Base-by-base conservation (phyloP, 148 eudicot genomes). In the Fallopia convolvulus region DNA sequence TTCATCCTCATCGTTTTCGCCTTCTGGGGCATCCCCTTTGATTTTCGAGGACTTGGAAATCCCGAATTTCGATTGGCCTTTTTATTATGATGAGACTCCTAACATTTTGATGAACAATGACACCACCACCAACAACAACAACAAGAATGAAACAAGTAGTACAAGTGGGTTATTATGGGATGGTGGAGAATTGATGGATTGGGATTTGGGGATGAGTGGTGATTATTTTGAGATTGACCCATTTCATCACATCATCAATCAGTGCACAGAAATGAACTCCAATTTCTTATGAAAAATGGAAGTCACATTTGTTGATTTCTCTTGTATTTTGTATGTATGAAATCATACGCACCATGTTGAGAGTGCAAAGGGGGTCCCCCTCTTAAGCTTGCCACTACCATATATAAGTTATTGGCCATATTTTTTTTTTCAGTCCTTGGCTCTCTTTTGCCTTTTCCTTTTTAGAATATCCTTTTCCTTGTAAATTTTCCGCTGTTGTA, bases 1-100 rank as follows among this genome's bases (percentile, higher is more conserved):
- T 0, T 68, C 72, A 0, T 66, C 84, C 0, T 41, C 83, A 3
- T 77, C 71, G 7, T 46, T 76, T 13, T 46, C 79, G 12, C 68
- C 84, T 2, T 74, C 70, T 1, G 76, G 56, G 21, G 15, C 76
- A 1, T 56, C 76, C 75, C 50, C 74, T 1, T 63, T 70, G 14
- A 74, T 63, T 77, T 2, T 77, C 81, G 84, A 85, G 30, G 81
- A 81, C 8, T 70, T 83, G 77, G 80, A 78, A 32, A 44, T 84
- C 14, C 79, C 78, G 60, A 76, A 20, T 58, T 83, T 83, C 52
- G 90, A 85, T 41, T 81, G 87, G 84, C 77, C 70, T 23, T 26
- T 12, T 7, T 41, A 17, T n/a, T 68, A 39, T 17, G 72, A 68
- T 68, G 20, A 26, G 8, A 63, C 39, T 26, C 14, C 70, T 33